Percentiles rank a stretch among this genome's conserved stretches.
Evolutionary conservation across 2,329 filamentous ascomycete species (phyloP).

Genomic region (Venturia aucupariae): DNA sequence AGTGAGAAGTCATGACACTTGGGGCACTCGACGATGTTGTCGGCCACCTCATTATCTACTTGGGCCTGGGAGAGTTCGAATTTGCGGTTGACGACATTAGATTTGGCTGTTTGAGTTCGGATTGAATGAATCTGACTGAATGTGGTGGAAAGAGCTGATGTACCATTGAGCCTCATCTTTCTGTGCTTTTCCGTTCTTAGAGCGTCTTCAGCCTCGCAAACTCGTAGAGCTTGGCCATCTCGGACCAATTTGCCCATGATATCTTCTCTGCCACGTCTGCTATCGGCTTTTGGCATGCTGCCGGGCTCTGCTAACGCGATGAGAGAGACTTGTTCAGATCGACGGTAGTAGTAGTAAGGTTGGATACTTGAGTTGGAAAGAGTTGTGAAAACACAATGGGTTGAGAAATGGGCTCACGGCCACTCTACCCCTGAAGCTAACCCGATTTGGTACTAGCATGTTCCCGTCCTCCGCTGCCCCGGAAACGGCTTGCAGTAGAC

Average conservation of each 20-base stretch:
- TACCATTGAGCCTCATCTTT: neutral
- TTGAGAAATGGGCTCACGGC: neutral
- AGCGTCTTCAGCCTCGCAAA: neutral
- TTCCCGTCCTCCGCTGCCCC: no score
- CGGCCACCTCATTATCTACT: neutral
- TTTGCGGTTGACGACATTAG: neutral
- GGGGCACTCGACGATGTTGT: neutral
- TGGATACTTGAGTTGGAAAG: neutral
- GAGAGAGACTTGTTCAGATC: neutral
- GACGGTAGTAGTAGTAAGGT: neutral
- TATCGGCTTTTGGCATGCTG: neutral
- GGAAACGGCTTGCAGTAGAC: no score
- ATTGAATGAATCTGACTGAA: neutral
- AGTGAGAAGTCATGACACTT: neutral
- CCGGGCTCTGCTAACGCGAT: neutral
- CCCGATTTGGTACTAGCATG: neutral
- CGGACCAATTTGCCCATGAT: neutral
- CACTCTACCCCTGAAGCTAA: neutral
- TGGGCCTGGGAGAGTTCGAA: neutral
- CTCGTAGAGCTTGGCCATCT: neutral
- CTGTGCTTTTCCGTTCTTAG: neutral
- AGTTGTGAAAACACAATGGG: neutral
- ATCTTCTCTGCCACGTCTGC: neutral
- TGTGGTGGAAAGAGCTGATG: neutral
- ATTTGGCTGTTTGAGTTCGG: neutral